phyloP scores from a whole-genome alignment of 352 stramenopile species.

The Pythium scleroteichum region DNA sequence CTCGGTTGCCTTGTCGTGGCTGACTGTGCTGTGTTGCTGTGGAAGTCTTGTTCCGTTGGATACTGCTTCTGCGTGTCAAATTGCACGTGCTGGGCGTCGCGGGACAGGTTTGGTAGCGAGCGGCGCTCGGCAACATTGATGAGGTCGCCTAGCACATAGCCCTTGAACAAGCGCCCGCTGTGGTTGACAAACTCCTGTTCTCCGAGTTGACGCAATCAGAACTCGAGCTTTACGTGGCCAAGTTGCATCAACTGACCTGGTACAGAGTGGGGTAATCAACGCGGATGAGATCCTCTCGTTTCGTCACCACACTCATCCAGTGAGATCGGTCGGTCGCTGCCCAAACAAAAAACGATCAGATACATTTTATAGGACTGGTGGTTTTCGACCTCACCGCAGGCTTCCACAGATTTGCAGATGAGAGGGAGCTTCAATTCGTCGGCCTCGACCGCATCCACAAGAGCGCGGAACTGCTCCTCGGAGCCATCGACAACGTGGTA shows the following conservation, averaged over 20 bases:
- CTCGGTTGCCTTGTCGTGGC: background rate
- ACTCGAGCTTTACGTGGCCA: background rate
- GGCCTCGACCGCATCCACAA: conserved; percentile 40
- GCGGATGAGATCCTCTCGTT: conserved; percentile 54
- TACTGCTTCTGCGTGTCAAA: conserved; percentile 86
- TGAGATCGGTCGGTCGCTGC: conserved; percentile 79
- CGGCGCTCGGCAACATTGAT: conserved; percentile 77
- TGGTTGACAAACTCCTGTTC: conserved; percentile 83
- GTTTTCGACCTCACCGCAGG: conserved; percentile 54
- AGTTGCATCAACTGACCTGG: conserved; percentile 39
- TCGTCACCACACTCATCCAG: conserved; percentile 82
- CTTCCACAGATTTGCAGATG: conserved; percentile 85
- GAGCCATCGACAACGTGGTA: conserved; percentile 48
- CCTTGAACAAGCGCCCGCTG: conserved; percentile 76
- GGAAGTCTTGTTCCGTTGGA: conserved; percentile 65
- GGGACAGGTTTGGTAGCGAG: conserved; percentile 72
- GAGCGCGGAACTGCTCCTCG: conserved; percentile 32
- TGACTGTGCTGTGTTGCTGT: conserved; percentile 14
- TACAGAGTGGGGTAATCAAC: conserved; percentile 64
- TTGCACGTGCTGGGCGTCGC: conserved; percentile 53
- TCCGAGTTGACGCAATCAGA: background rate
- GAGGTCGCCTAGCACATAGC: conserved; percentile 75
- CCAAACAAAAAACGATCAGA: background rate
- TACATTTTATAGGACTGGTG: background rate
- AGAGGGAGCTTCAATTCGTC: conserved; percentile 55